A percentile compares a stretch with the other conserved stretches of the same genome.
Conservation (phyloP, 495 filamentous ascomycete species). For the Penicillium coprophilum region DNA sequence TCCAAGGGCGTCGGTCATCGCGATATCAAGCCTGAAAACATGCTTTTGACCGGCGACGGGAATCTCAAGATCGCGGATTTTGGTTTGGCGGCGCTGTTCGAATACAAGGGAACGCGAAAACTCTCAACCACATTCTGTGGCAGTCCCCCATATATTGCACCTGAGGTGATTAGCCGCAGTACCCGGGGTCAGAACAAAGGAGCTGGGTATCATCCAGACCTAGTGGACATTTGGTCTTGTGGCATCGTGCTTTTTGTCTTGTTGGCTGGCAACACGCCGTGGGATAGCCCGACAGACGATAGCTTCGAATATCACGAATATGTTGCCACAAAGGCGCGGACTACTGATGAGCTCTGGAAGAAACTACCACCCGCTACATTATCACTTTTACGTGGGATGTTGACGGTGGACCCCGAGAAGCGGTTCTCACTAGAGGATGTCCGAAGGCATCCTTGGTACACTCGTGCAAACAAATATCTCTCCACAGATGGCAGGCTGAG, state of each 20-base stretch:
- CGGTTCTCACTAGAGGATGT: conserved; percentile 90
- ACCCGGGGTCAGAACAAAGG: conserved; percentile 50
- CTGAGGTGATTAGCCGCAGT: conserved; percentile 71
- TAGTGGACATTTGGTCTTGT: conserved; percentile 95
- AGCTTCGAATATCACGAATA: conserved; percentile 88
- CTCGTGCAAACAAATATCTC: conserved; percentile 74
- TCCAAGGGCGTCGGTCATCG: conserved; percentile 85
- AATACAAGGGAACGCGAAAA: conserved; percentile 78
- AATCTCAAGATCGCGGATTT: conserved; percentile 97
- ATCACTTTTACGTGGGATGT: conserved; percentile 91
- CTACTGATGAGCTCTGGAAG: conserved; percentile 82
- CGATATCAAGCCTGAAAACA: conserved; percentile 91
- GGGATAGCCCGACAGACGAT: conserved; percentile 83
- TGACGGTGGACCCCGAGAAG: conserved; percentile 70
- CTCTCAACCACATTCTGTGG: conserved; percentile 86
- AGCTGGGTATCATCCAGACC: conserved; percentile 73
- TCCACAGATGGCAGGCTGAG: conserved; percentile 69
- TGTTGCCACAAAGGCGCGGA: conserved; percentile 71
- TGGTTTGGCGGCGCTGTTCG: conserved; percentile 89
- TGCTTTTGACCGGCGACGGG: conserved; percentile 75
- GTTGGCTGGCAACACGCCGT: conserved; percentile 93
- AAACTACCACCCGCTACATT: conserved; percentile 72
- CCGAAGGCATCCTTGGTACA: conserved; percentile 93
- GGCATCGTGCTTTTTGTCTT: conserved; percentile 96
- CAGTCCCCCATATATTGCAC: conserved; percentile 95